Percentiles rank a stretch among this genome's conserved stretches.
These are phyloP conservation scores for Coprinopsis strossmayeri DNA, from an alignment of 768 basidiomycete genomes.

Conservation along the genomic window DNA sequence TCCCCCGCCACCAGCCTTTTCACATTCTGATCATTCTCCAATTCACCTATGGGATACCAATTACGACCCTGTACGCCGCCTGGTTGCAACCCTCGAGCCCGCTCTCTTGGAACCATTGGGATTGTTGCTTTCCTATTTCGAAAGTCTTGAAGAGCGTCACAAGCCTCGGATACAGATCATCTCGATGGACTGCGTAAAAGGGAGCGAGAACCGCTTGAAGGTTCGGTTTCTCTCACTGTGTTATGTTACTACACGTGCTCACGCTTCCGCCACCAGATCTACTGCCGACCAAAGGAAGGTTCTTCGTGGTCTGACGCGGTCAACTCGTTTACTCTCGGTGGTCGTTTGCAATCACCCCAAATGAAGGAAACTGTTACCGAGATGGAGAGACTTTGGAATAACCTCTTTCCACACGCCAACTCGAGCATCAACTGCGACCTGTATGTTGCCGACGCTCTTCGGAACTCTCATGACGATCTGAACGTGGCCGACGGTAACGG, in stretches of 20 bases:
- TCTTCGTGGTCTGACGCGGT: slow-evolving; percentile 22
- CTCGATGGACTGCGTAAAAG: slow-evolving; percentile 22
- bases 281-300: slow-evolving; percentile 22
- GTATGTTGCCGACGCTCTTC: slow-evolving; percentile 6
- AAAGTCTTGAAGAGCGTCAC: slow-evolving; percentile 14
- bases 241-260: neutral
- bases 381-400: slow-evolving; percentile 23
- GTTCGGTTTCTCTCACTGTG: slow-evolving; percentile 8
- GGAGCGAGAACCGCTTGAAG: slow-evolving; percentile 23
- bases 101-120: slow-evolving; percentile 19
- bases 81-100: slow-evolving; percentile 20
- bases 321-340: slow-evolving; percentile 21
- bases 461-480: neutral
- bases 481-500: neutral
- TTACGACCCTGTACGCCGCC: slow-evolving; percentile 16
- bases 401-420: slow-evolving; percentile 22
- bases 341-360: slow-evolving; percentile 19
- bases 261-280: slow-evolving; percentile 16
- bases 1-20: neutral
- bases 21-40: slow-evolving; percentile 3
- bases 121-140: slow-evolving; percentile 21
- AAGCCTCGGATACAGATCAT: slow-evolving; percentile 23
- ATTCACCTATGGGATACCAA: slow-evolving; percentile 19
- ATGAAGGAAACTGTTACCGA: slow-evolving; percentile 17
- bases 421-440: slow-evolving; percentile 19